Percentiles rank a stretch among this genome's conserved stretches.
phyloP scores from a whole-genome alignment of 306 rosid genomes.

The Spatholobus suberectus region DNA sequence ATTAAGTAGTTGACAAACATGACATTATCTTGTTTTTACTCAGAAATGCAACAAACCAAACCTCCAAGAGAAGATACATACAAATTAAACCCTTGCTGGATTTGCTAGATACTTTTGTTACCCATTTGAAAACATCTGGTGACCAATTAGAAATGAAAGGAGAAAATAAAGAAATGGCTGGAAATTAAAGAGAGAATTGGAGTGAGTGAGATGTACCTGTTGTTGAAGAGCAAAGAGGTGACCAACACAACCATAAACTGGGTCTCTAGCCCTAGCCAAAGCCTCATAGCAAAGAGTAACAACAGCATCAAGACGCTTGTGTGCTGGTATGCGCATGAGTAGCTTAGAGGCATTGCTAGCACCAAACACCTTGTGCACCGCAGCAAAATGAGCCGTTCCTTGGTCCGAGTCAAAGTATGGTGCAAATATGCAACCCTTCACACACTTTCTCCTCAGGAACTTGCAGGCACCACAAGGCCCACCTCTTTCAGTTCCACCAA shows the following conservation, averaged over 20 bases:
- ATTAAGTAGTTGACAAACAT: background rate
- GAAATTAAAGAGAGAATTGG: background rate
- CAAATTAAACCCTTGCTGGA: background rate
- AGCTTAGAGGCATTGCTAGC: slow-evolving; percentile 97
- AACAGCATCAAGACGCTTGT: slow-evolving; percentile 77
- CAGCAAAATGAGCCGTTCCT: slow-evolving; percentile 90
- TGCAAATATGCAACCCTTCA: slow-evolving; percentile 84
- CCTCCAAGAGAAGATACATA: background rate
- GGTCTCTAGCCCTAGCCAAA: slow-evolving; percentile 80
- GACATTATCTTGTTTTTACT: background rate
- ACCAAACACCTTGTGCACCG: slow-evolving; percentile 95
- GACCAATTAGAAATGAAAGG: background rate
- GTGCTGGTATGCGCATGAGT: slow-evolving; percentile 65
- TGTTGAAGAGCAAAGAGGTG: slow-evolving; percentile 91
- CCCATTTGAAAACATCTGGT: background rate
- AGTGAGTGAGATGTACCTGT: slow-evolving; percentile 58
- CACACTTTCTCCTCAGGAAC: slow-evolving; percentile 81
- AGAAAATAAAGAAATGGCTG: background rate
- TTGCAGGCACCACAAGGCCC: slow-evolving; percentile 99
- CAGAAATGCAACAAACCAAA: slow-evolving; percentile 14
- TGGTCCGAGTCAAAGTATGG: slow-evolving; percentile 87
- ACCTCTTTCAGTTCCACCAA: slow-evolving; percentile 38
- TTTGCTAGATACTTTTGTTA: background rate
- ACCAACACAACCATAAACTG: slow-evolving; percentile 83
- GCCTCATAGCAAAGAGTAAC: slow-evolving; percentile 88